A percentile compares a stretch with the other conserved stretches of the same genome.
Evolutionary conservation across 1,284 basidiomycete genomes (phyloP).

Genomic region (Agaricales sp.): DNA sequence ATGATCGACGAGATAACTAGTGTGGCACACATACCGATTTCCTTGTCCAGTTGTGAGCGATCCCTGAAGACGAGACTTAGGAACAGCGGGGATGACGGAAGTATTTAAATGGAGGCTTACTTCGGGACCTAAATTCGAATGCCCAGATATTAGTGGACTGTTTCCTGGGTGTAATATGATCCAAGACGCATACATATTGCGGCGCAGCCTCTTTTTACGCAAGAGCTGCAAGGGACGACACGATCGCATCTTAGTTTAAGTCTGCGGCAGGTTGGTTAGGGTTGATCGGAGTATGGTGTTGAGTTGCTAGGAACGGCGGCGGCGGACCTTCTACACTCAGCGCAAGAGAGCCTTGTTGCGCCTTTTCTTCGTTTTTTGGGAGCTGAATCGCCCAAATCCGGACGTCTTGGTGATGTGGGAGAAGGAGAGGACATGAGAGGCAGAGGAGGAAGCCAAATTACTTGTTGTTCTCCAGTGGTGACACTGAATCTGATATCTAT

Average conservation of each 20-base stretch:
- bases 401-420: neutral
- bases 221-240: constrained; percentile 52
- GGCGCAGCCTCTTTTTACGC: constrained; percentile 60
- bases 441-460: neutral
- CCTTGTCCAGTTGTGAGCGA: constrained; percentile 72
- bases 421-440: neutral
- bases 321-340: constrained; percentile 59
- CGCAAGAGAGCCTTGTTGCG: constrained; percentile 64
- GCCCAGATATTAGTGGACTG: neutral
- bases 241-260: constrained; percentile 71
- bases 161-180: neutral
- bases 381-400: neutral
- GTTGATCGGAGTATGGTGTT: constrained; percentile 5
- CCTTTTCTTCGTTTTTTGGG: constrained; percentile 64
- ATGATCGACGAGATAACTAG: too few relatives aligned
- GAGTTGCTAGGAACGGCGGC: constrained; percentile 7
- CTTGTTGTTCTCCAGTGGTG: neutral
- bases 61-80: constrained; percentile 27
- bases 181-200: constrained; percentile 36
- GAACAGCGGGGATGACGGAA: constrained; percentile 3
- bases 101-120: constrained; percentile 19
- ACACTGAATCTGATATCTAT: neutral
- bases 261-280: constrained; percentile 22
- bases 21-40: constrained; percentile 46
- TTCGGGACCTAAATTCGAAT: constrained; percentile 27